These are phyloP conservation scores for Blastocystis sp. DNA, from an alignment of 352 stramenopile species.

Conservation along the genomic window DNA sequence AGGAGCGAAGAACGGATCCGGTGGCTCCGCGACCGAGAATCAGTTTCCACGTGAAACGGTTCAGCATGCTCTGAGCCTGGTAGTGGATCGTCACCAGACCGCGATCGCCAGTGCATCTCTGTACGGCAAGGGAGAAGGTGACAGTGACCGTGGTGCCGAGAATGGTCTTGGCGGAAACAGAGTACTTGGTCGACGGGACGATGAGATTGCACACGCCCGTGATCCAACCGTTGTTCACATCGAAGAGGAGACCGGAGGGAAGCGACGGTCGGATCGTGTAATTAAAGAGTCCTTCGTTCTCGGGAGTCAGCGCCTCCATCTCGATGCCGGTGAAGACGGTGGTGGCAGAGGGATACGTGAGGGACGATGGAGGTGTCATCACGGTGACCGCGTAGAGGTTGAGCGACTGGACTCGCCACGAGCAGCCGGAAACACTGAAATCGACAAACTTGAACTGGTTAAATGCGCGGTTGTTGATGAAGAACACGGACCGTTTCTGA, in stretches of 20 bases:
- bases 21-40: too few relatives aligned
- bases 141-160: neutral
- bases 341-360: too few relatives aligned
- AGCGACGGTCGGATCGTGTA: neutral
- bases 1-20: too few relatives aligned
- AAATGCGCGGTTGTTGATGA: neutral
- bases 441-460: neutral
- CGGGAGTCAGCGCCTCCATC: neutral
- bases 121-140: neutral
- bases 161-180: neutral
- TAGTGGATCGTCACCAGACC: too few relatives aligned
- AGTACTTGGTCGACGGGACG: neutral
- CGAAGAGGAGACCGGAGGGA: neutral
- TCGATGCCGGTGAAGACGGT: neutral
- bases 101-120: too few relatives aligned
- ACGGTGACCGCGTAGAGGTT: too few relatives aligned
- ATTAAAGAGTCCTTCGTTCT: neutral
- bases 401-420: too few relatives aligned
- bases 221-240: neutral
- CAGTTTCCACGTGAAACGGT: too few relatives aligned
- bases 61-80: too few relatives aligned
- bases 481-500: neutral
- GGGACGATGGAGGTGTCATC: too few relatives aligned
- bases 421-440: too few relatives aligned
- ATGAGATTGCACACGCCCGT: neutral